Conservation (phyloP, 148 eudicot genomes). For the Pharnaceum exiguum region DNA sequence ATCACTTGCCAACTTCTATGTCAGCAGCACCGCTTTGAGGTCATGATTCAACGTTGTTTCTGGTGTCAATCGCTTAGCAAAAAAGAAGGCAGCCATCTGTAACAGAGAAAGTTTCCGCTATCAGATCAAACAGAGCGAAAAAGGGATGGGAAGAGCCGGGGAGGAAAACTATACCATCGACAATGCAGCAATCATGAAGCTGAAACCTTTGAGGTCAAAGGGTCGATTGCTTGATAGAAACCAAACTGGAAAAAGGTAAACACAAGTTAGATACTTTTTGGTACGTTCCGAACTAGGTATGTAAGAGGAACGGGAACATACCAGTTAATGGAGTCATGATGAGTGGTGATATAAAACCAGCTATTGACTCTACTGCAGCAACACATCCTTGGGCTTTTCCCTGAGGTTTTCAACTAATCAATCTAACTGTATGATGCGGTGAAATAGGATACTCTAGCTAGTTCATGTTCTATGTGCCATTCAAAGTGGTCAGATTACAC, state of each 20-base stretch:
- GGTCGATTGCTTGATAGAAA: constrained; percentile 77
- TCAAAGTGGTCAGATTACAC: no score
- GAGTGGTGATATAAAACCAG: constrained; percentile 28
- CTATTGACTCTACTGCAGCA: constrained; percentile 29
- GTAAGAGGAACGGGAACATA: constrained; percentile 8
- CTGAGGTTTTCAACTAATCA: constrained; percentile 12
- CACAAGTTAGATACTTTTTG: not conserved
- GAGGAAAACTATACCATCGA: constrained; percentile 46
- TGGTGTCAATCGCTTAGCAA: constrained; percentile 42
- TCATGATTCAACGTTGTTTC: constrained; percentile 34
- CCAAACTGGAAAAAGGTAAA: constrained; percentile 48
- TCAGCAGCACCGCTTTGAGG: constrained; percentile 26
- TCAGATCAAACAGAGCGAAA: not conserved
- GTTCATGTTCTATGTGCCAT: no score
- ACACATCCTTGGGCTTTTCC: constrained; percentile 31
- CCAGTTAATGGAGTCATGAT: constrained; percentile 34
- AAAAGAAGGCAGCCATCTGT: constrained; percentile 50
- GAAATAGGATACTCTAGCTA: no score
- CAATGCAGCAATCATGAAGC: constrained; percentile 63
- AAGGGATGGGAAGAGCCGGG: not conserved
- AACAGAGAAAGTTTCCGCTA: not conserved
- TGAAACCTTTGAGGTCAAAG: constrained; percentile 85
- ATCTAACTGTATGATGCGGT: no score
- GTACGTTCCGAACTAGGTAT: not conserved
- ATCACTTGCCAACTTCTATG: no score